These are phyloP conservation scores for Phellopilus nigrolimitatus DNA, from an alignment of 1,284 basidiomycete genomes.

Conservation along the genomic window DNA sequence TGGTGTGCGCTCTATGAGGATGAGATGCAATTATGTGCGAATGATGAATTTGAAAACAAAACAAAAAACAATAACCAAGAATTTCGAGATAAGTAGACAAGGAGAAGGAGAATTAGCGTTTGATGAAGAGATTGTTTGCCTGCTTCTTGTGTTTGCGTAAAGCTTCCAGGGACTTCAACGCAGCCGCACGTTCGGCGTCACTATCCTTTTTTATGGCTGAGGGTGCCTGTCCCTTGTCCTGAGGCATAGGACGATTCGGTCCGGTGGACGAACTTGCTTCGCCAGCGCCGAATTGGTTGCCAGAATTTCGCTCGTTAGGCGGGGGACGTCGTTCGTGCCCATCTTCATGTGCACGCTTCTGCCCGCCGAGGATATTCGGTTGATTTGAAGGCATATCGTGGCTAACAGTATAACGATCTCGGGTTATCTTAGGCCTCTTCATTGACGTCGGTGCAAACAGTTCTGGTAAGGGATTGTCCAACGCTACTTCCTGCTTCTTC, in stretches of 20 bases:
- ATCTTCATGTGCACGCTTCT: background rate
- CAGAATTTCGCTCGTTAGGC: background rate
- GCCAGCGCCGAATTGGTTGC: background rate
- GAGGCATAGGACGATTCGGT: background rate
- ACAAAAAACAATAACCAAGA: background rate
- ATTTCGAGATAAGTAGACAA: background rate
- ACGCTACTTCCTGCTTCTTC: background rate
- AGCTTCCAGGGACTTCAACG: conserved; percentile 11
- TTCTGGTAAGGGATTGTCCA: background rate
- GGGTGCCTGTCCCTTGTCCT: background rate
- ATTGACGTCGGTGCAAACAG: background rate
- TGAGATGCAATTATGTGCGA: background rate
- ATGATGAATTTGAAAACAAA: background rate
- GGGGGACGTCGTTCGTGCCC: background rate
- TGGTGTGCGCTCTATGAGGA: background rate
- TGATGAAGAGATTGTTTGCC: conserved; percentile 17
- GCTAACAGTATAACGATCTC: too few species aligned
- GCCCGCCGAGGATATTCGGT: background rate
- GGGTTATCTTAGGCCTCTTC: too few species aligned
- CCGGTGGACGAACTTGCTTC: background rate
- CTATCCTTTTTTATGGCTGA: background rate
- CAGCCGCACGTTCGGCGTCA: background rate
- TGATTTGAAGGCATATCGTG: background rate
- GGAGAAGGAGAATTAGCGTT: background rate
- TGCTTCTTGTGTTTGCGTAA: conserved; percentile 17